Base-by-base conservation (phyloP, 2,329 filamentous ascomycete genomes). In the Hypoxylon sp. region DNA sequence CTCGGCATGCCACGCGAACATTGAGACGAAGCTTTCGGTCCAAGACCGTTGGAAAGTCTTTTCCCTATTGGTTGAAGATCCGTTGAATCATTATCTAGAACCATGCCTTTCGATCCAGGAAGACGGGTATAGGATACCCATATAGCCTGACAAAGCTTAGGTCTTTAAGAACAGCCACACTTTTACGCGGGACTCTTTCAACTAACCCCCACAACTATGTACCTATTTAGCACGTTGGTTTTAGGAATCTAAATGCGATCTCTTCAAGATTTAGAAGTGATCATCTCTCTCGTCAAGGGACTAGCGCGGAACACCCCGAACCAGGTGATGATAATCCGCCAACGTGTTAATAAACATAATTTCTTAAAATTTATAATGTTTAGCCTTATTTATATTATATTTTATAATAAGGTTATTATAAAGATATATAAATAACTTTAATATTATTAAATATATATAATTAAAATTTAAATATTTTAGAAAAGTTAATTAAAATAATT, bases 1-100 rank as follows among this genome's bases (percentile, higher is more conserved):
- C 44, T 62, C 39, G 58, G 50, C 29, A 26, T 19, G 39, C 47
- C 39, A 24, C 58, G 50, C 50, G 48, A 47, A 47, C 48, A 17
- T 17, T 17, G 4, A 26, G 46, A 13, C 11, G 37, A 39, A 63
- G 17, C 52, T 56, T 56, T n/a, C 31, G 24, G 35, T 24, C 46
- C 24, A 52, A 51, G 47, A 26, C 29, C 39, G 9, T 9, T 11
- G 48, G 35, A 24, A 53, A 37, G 14, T 46, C 26, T 51, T 8
- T 59, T 42, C 11, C 31, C 13, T 3, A 5, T 14, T n/a, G 31
- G 14, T 17, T 22, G 39, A 44, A 22, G 39, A 44, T 44, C 39
- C 39, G 17, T 31, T 51, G 24, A n/a, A 35, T 17, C 35, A 37
- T 37, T 11, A 26, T 26, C 11, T 37, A 14, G 2, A 14, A n/a